Evolutionary conservation across 208 protist genomes (phyloP), one percentile per base, ranked within the genome.

Genomic region (Wallacemonas rigidus): DNA sequence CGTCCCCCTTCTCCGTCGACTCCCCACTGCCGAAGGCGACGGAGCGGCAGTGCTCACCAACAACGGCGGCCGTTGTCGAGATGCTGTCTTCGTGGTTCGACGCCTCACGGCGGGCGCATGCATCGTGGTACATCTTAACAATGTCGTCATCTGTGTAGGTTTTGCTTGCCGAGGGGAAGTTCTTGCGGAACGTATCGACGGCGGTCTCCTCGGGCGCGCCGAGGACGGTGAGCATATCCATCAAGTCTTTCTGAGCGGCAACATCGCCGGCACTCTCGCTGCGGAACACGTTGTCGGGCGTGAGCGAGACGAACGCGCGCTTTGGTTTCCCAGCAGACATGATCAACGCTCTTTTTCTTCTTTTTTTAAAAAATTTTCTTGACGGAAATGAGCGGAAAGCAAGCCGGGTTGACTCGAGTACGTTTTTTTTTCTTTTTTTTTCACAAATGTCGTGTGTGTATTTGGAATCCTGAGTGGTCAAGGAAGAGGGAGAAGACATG

Each of bases 161-260:
- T 44, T 26, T 43, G 56, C 56, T 51, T 12, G 53, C 48, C 7
- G 69, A 48, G 3, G 68, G 50, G 71, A 85, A 74, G 60, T 85
- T 85, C 51, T 85, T 73, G 26, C 76, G 75, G 53, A 77, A 81
- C 12, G 76, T 67, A 39, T 60, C 48, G 5, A 85, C 51, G 8
- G 58, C 76, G 4, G 69, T 71, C 3, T 61, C 65, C 17, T 74
- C 14, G 26, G 72, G 69, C 41, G 74, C 69, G 2, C 71, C 67
- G 67, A 85, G 56, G 54, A 73, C 80, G 36, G 74, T 73, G 45
- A 85, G 76, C 62, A 85, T 79, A 15, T 81, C 80, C 57, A 85
- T 53, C 26, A 85, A 67, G 70, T 81, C 80, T 43, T 82, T 81
- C 40, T 47, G 43, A 7, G 12, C 8, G 43, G 39, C 38, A n/a